Base-by-base conservation (phyloP, 2,329 filamentous ascomycete genomes). In the Sporothrix pseudoabietina region DNA sequence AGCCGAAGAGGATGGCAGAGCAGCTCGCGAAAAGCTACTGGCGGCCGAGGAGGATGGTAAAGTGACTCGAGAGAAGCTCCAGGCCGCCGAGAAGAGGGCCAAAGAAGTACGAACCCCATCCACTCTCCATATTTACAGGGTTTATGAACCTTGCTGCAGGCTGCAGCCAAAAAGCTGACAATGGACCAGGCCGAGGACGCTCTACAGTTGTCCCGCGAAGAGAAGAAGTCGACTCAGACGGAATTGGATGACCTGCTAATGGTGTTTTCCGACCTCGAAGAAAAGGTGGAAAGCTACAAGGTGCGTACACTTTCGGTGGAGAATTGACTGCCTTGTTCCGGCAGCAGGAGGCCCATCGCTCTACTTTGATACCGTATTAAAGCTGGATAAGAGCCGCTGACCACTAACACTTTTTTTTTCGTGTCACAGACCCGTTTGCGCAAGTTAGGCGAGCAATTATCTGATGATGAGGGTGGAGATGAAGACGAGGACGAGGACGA, bases 181-280 rank as follows among this genome's bases (percentile, higher is more conserved):
- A 19, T 19, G 10, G 8, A 14, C 44, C 69, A 84, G 82, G 75
- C 78, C 61, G 79, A 83, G 71, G 74, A 77, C 4, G 77, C 80
- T 32, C 71, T 81, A 19, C 78, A 81, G 63, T 82, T 87, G 76
- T 90, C 88, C 75, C 88, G 90, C 76, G 86, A 89, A 74, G 89
- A 91, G 73, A 89, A 87, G 72, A 85, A 89, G 75, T 82, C 87
- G 1, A 86, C 87, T 5, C 92, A 95, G 79, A 86, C 88, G 2
- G 93, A 96, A 80, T 84, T 95, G 63, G 93, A 96, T 77, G 93
- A 96, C 80, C 84, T 95, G 71, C 83, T 96, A 49, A 92, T 95
- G 83, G 90, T 96, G 5, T 93, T 94, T 81, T 90, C 89, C 16
- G 93, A 96, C 79, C 79, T 94, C 22, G 93, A 96, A 81, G 91